Evolutionary conservation across 2,329 filamentous ascomycete species (phyloP).

Genomic region (Monosporascus sp.): DNA sequence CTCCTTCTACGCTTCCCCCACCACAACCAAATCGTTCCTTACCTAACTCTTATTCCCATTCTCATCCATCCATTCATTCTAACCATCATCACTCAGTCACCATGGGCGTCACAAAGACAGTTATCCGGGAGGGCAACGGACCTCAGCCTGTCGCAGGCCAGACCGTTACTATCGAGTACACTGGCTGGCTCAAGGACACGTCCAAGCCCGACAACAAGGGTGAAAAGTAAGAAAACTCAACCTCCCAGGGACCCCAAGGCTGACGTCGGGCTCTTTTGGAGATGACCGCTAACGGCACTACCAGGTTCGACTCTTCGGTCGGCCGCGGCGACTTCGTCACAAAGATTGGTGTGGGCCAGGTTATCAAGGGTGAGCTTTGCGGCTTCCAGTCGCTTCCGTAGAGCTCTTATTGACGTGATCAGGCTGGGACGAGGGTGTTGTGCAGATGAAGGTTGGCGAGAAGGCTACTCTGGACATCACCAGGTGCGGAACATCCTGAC

Average conservation of each 20-base stretch:
- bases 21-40: background rate
- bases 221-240: conserved; percentile 52
- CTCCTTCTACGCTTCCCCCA: background rate
- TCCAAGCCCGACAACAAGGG: conserved; percentile 61
- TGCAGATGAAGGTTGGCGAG: conserved; percentile 84
- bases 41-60: background rate
- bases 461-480: conserved; percentile 80
- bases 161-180: conserved; percentile 83
- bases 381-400: conserved; percentile 3
- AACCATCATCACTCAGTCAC: conserved; percentile 21
- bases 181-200: conserved; percentile 74
- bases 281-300: conserved; percentile 13
- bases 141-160: conserved; percentile 61
- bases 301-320: conserved; percentile 84
- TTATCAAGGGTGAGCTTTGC: conserved; percentile 69
- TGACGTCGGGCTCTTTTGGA: conserved; percentile 1
- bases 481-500: conserved; percentile 44
- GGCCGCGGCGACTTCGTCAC: conserved; percentile 72
- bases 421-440: conserved; percentile 85
- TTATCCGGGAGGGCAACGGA: conserved; percentile 56
- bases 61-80: background rate
- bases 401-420: conserved; percentile 5
- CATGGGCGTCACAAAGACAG: conserved; percentile 72
- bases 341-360: conserved; percentile 72
- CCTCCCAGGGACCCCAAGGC: conserved; percentile 1